phyloP scores from a whole-genome alignment of 768 basidiomycete species.

The Auricularia sp. region DNA sequence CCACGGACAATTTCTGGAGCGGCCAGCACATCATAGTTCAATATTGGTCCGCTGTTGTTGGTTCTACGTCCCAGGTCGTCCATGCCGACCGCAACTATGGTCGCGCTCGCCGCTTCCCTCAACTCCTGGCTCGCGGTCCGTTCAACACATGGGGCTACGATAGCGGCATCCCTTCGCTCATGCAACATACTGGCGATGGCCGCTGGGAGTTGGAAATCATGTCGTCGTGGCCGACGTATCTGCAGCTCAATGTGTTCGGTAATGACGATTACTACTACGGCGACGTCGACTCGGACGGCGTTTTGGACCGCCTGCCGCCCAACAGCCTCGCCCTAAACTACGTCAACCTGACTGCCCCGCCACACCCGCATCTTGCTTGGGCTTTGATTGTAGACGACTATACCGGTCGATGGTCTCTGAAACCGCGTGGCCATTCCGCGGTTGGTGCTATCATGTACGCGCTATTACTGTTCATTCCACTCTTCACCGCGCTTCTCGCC shows the following conservation, averaged over 20 bases:
- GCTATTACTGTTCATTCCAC: constrained; percentile 67
- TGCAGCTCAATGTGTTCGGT: constrained; percentile 85
- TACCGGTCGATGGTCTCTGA: constrained; percentile 62
- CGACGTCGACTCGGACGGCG: constrained; percentile 76
- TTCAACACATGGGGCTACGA: constrained; percentile 94
- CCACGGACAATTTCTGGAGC: constrained; percentile 50
- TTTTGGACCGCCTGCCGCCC: constrained; percentile 85
- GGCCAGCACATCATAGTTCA: constrained; percentile 85
- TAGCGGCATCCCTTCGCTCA: constrained; percentile 59
- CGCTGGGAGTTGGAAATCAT: constrained; percentile 84
- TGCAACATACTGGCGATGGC: constrained; percentile 53
- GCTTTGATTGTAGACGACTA: constrained; percentile 69
- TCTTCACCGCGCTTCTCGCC: constrained; percentile 75
- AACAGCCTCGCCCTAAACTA: constrained; percentile 79
- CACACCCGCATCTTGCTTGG: constrained; percentile 83
- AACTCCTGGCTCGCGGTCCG: constrained; percentile 75
- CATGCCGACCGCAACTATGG: constrained; percentile 68
- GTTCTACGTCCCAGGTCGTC: constrained; percentile 54
- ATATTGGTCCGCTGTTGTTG: constrained; percentile 69
- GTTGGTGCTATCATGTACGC: constrained; percentile 85
- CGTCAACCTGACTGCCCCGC: constrained; percentile 86
- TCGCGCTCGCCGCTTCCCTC: constrained; percentile 66
- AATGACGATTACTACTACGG: constrained; percentile 92
- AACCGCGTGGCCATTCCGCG: constrained; percentile 71
- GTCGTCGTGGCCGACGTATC: constrained; percentile 80